Conservation (phyloP, 192 early-diverging fungal genomes). For the Lunasporangiospora selenospora region DNA sequence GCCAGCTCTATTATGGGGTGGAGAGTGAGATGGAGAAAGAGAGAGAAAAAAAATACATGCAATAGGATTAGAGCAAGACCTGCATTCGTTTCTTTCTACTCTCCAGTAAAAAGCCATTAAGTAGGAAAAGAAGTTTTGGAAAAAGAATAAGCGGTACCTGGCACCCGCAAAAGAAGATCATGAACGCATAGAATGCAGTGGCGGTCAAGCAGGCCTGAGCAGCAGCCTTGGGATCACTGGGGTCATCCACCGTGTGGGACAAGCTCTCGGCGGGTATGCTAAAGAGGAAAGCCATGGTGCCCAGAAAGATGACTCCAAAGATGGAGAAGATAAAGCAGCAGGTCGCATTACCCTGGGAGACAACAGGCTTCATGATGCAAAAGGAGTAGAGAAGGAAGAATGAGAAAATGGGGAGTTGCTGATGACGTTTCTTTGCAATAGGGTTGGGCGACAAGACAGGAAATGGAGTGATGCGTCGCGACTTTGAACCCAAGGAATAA, state of each 20-base stretch:
- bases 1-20: slow-evolving; percentile 42
- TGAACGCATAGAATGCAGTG: slow-evolving; percentile 56
- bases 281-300: slow-evolving; percentile 50
- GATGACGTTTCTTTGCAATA: too few relatives aligned
- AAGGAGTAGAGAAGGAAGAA: too few relatives aligned
- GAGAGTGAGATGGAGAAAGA: too few relatives aligned
- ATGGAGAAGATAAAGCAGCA: slow-evolving; percentile 57
- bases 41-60: not conserved
- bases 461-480: too few relatives aligned
- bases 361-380: slow-evolving; percentile 58
- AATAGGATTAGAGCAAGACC: too few relatives aligned
- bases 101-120: too few relatives aligned
- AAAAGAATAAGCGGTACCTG: too few relatives aligned
- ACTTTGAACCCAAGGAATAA: too few relatives aligned
- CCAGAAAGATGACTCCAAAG: slow-evolving; percentile 58
- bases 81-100: too few relatives aligned
- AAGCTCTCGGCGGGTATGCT: slow-evolving; percentile 53
- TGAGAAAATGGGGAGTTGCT: too few relatives aligned
- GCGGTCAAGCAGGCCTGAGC: slow-evolving; percentile 58
- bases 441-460: too few relatives aligned
- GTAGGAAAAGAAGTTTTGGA: too few relatives aligned
- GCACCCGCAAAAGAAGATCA: slow-evolving; percentile 58
- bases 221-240: slow-evolving; percentile 51
- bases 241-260: slow-evolving; percentile 54
- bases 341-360: slow-evolving; percentile 51